Conservation (phyloP, 176 grass and related monocot genomes). For the Aegilops tauschii region DNA sequence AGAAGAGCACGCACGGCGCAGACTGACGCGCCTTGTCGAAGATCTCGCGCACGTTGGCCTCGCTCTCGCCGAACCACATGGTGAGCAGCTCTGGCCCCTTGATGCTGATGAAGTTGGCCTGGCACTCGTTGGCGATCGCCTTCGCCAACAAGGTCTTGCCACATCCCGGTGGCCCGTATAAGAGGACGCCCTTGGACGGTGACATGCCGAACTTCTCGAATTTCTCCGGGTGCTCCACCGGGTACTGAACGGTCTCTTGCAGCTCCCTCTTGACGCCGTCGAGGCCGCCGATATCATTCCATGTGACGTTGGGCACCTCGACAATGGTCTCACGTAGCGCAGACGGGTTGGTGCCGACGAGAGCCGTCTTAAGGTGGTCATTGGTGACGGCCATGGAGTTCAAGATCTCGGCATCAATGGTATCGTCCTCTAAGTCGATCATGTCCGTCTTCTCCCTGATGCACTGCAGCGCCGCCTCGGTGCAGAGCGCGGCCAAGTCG, state of each 20-base stretch:
- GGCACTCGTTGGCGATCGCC: conserved; percentile 70
- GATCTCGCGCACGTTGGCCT: conserved; percentile 59
- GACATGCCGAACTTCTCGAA: conserved; percentile 74
- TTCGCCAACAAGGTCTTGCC: conserved; percentile 64
- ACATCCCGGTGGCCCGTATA: conserved; percentile 62
- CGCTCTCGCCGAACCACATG: conserved; percentile 77
- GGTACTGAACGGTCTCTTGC: conserved; percentile 67
- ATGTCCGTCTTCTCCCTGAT: conserved; percentile 80
- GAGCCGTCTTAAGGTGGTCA: conserved; percentile 58
- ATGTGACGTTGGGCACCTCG: conserved; percentile 64
- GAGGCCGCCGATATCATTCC: conserved; percentile 63
- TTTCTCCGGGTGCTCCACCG: conserved; percentile 63
- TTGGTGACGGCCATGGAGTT: conserved; percentile 60
- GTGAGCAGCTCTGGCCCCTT: conserved; percentile 69
- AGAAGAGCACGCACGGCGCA: conserved; percentile 39
- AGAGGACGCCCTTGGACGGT: conserved; percentile 61
- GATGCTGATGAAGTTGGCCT: conserved; percentile 71
- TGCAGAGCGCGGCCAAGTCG: conserved; percentile 58
- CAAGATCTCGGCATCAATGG: conserved; percentile 53
- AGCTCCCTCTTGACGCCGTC: conserved; percentile 65
- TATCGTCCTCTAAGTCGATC: conserved; percentile 66
- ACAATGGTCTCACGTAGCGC: conserved; percentile 65
- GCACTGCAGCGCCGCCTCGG: conserved; percentile 62
- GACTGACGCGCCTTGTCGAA: conserved; percentile 64
- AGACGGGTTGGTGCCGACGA: conserved; percentile 57